Percentiles rank a stretch among this genome's conserved stretches.
Evolutionary conservation across 2,329 filamentous ascomycete species (phyloP).

Genomic region (Colletotrichum sp.): DNA sequence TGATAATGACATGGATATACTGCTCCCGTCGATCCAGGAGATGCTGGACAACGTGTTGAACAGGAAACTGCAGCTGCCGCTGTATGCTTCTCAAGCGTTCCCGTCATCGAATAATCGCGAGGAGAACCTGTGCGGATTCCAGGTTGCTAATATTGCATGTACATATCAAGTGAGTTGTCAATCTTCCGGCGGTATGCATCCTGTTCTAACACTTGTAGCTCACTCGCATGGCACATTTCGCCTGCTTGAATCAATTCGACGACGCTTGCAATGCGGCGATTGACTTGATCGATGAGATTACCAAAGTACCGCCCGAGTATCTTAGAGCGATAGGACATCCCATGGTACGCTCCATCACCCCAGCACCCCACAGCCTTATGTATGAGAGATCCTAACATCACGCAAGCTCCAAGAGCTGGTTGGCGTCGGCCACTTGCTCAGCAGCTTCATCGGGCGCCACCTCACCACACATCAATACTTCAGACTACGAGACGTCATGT

Average conservation of each 20-base stretch:
- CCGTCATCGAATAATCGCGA: conserved; percentile 16
- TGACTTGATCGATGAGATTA: conserved; percentile 19
- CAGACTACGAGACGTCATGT: conserved; percentile 20
- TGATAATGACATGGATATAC: conserved; percentile 1
- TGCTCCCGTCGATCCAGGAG: conserved; percentile 16
- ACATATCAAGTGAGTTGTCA: conserved; percentile 29
- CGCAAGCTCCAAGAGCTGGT: conserved; percentile 21
- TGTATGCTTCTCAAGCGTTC: not conserved
- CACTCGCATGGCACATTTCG: conserved; percentile 18
- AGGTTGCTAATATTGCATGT: conserved; percentile 39
- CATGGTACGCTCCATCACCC: not conserved
- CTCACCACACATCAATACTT: conserved; percentile 13
- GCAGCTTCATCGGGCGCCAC: conserved; percentile 22
- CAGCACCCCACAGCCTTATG: too few species aligned
- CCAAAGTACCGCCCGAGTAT: conserved; percentile 16
- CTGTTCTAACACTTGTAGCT: not conserved
- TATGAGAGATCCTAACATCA: not conserved
- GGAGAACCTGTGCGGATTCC: conserved; percentile 36
- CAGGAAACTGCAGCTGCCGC: conserved; percentile 4
- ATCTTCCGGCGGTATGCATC: too few species aligned
- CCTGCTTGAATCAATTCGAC: conserved; percentile 20
- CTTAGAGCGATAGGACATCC: conserved; percentile 21
- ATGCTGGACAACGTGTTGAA: conserved; percentile 7
- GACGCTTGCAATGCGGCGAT: conserved; percentile 17
- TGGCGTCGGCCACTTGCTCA: conserved; percentile 20